Conservation (phyloP, 2,329 filamentous ascomycete species). For the Gaeumannomyces sp. region DNA sequence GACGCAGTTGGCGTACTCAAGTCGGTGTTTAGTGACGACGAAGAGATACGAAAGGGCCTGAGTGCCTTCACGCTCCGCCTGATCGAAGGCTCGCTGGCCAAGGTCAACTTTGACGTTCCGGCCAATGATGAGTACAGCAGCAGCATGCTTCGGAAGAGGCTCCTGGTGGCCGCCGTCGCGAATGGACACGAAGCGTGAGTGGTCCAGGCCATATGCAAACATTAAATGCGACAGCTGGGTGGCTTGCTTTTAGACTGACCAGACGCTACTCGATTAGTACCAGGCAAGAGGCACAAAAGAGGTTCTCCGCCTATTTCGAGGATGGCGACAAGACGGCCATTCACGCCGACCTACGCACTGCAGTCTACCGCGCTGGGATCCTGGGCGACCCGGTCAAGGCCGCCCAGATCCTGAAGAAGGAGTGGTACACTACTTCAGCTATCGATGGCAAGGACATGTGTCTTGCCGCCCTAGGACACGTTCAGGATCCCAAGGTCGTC, state of each 20-base stretch:
- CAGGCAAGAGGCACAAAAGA: constrained; percentile 65
- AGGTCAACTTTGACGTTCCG: constrained; percentile 81
- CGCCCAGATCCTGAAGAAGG: constrained; percentile 72
- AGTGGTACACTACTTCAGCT: constrained; percentile 75
- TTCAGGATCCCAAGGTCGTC: constrained; percentile 63
- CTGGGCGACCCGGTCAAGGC: constrained; percentile 60
- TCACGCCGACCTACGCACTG: constrained; percentile 72
- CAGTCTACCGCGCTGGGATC: constrained; percentile 75
- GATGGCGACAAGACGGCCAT: constrained; percentile 64
- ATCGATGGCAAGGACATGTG: constrained; percentile 89
- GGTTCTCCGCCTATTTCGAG: constrained; percentile 73
- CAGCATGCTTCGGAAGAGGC: constrained; percentile 73
- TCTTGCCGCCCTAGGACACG: constrained; percentile 68
- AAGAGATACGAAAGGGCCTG: constrained; percentile 63
- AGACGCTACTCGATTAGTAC: constrained; percentile 27
- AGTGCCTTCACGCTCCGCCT: constrained; percentile 75
- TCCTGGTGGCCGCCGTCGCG: constrained; percentile 69
- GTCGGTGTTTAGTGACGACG: constrained; percentile 76
- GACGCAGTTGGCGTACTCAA: constrained; percentile 70
- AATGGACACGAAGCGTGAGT: constrained; percentile 68
- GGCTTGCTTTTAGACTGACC: background rate
- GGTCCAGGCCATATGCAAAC: background rate
- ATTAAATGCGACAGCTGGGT: too few relatives aligned
- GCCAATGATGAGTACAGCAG: constrained; percentile 74
- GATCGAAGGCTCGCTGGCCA: constrained; percentile 66